Conservation (phyloP, 129 eudicot genomes). For the Artemisia argyi region DNA sequence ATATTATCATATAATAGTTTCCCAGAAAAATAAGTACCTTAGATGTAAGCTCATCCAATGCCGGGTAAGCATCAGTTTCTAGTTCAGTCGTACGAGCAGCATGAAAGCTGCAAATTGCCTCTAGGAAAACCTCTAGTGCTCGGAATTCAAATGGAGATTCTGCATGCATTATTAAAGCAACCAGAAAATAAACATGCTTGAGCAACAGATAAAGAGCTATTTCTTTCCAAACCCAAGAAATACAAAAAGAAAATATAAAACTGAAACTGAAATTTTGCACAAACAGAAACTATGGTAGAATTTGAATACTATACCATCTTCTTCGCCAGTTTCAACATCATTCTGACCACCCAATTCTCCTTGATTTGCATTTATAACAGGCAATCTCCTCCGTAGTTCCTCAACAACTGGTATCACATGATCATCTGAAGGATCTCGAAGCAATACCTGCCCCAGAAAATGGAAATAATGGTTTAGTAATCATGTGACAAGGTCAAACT, state of each 20-base stretch:
- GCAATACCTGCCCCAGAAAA: slow-evolving; percentile 57
- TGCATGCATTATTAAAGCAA: slow-evolving; percentile 24
- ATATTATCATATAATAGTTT: neutral
- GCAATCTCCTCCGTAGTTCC: slow-evolving; percentile 74
- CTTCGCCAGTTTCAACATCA: slow-evolving; percentile 73
- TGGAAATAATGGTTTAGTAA: no score
- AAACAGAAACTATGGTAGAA: slow-evolving; percentile 4
- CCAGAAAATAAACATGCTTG: no score
- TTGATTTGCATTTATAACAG: slow-evolving; percentile 37
- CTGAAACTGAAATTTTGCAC: neutral
- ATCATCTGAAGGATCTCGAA: slow-evolving; percentile 87
- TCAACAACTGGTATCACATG: slow-evolving; percentile 86
- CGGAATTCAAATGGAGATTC: slow-evolving; percentile 94
- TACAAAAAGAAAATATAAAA: neutral
- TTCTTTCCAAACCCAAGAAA: neutral
- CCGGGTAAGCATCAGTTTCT: slow-evolving; percentile 90
- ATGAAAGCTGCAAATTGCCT: slow-evolving; percentile 87
- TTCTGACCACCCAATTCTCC: slow-evolving; percentile 49
- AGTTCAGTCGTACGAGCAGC: slow-evolving; percentile 83
- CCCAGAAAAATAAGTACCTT: slow-evolving; percentile 44
- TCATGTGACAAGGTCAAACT: neutral
- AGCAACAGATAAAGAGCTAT: neutral
- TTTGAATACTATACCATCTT: slow-evolving; percentile 56
- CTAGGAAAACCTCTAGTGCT: slow-evolving; percentile 89
- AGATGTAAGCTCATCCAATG: slow-evolving; percentile 86